A percentile compares a stretch with the other conserved stretches of the same genome.
Evolutionary conservation across 805 yeast species (phyloP).

Genomic region (Myxozyma neotropica): DNA sequence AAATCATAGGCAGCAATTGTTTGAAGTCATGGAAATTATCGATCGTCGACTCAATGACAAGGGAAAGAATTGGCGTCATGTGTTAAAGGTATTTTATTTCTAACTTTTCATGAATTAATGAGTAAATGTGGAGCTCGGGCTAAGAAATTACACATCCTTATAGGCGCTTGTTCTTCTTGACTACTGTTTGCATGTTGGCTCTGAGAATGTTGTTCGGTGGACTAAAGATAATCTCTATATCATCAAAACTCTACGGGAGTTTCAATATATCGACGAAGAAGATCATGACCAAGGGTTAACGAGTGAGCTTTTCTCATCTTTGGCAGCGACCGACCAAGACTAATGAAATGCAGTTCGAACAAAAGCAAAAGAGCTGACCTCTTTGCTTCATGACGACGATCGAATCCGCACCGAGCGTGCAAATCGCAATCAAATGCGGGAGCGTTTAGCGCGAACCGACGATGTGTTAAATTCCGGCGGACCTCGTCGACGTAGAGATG

Average conservation of each 20-base stretch:
- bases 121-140: no score
- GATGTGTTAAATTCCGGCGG: constrained; percentile 10
- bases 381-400: constrained; percentile 79
- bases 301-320: constrained; percentile 37
- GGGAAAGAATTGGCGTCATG: constrained; percentile 97
- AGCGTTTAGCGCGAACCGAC: constrained; percentile 23
- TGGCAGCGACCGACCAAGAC: neutral
- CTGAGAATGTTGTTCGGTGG: constrained; percentile 90
- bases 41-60: constrained; percentile 91
- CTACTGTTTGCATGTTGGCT: constrained; percentile 79
- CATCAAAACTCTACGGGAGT: constrained; percentile 87
- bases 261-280: constrained; percentile 74
- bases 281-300: constrained; percentile 87
- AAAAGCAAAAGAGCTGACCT: constrained; percentile 84
- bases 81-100: constrained; percentile 58
- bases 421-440: constrained; percentile 39
- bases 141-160: neutral
- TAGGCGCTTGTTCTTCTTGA: constrained; percentile 81
- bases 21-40: constrained; percentile 91
- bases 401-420: constrained; percentile 72
- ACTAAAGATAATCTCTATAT: constrained; percentile 84
- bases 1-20: constrained; percentile 58
- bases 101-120: no score
- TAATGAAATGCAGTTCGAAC: constrained; percentile 55
- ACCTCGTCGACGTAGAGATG: constrained; percentile 10